Percentiles rank a stretch among this genome's conserved stretches.
phyloP scores from a whole-genome alignment of 2,329 filamentous ascomycete genomes.

The Plectosphaerella plurivora region DNA sequence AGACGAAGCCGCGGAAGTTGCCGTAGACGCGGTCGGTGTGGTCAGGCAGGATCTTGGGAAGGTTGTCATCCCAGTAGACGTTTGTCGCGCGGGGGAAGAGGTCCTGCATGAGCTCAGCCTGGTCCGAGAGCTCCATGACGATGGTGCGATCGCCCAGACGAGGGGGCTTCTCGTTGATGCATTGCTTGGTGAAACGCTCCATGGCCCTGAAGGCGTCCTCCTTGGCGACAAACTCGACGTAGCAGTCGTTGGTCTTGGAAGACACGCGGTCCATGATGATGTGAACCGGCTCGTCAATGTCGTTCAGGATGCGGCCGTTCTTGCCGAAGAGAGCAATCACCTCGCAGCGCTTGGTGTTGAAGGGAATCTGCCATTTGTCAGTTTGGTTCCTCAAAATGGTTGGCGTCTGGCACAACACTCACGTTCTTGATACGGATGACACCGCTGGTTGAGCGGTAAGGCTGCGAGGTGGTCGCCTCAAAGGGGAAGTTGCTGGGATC shows the following conservation, averaged over 20 bases:
- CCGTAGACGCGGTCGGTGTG: slow-evolving; percentile 38
- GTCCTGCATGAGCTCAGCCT: slow-evolving; percentile 54
- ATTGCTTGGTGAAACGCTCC: slow-evolving; percentile 34
- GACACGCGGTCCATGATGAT: slow-evolving; percentile 62
- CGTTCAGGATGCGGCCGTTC: slow-evolving; percentile 50
- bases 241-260: slow-evolving; percentile 59
- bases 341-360: slow-evolving; percentile 46
- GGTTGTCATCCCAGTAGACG: slow-evolving; percentile 47
- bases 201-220: slow-evolving; percentile 51
- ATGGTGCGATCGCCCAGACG: slow-evolving; percentile 55
- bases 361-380: no score
- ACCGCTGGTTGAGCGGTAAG: slow-evolving; percentile 27
- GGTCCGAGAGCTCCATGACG: slow-evolving; percentile 52
- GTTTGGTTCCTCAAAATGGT: no score
- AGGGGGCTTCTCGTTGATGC: slow-evolving; percentile 33
- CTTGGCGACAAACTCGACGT: slow-evolving; percentile 50
- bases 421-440: slow-evolving; percentile 49
- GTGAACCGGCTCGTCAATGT: slow-evolving; percentile 52
- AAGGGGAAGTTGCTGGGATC: slow-evolving; percentile 40
- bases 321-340: slow-evolving; percentile 56
- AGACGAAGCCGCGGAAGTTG: slow-evolving; percentile 57
- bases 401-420: no score
- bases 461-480: slow-evolving; percentile 16
- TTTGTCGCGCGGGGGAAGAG: slow-evolving; percentile 56
- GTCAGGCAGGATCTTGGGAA: slow-evolving; percentile 32